phyloP scores from a whole-genome alignment of 1,139 yeast genomes.

The Williopsis jadinii region DNA sequence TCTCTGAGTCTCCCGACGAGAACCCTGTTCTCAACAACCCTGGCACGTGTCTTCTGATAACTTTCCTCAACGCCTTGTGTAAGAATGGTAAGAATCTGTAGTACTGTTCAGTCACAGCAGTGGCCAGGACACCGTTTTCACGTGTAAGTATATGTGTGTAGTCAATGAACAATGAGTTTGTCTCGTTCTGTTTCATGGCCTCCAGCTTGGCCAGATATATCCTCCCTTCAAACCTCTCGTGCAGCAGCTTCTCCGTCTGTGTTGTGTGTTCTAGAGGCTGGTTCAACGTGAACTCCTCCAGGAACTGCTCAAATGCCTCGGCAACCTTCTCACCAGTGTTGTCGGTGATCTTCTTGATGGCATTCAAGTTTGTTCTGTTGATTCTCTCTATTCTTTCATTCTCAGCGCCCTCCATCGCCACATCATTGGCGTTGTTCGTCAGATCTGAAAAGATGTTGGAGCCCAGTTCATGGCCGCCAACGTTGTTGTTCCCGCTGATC shows the following conservation, averaged over 20 bases:
- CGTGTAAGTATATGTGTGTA: constrained; percentile 69
- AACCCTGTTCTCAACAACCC: constrained; percentile 45
- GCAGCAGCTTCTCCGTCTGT: constrained; percentile 18
- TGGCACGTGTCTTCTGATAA: constrained; percentile 75
- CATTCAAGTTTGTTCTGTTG: constrained; percentile 38
- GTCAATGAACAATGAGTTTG: constrained; percentile 77
- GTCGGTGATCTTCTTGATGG: constrained; percentile 83
- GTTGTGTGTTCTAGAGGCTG: constrained; percentile 28
- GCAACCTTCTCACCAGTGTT: constrained; percentile 91
- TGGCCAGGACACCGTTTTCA: constrained; percentile 84
- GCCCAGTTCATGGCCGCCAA: constrained; percentile 1
- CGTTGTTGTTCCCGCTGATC: constrained; percentile 6
- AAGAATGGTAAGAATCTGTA: constrained; percentile 88
- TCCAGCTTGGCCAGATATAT: constrained; percentile 76
- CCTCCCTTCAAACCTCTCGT: constrained; percentile 42
- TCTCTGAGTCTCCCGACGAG: constrained; percentile 26
- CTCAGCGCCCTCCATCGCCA: constrained; percentile 7
- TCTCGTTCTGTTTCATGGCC: constrained; percentile 70
- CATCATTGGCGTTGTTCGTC: constrained; percentile 6
- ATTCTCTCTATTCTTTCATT: constrained; percentile 14
- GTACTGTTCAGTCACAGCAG: constrained; percentile 85
- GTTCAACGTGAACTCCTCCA: constrained; percentile 47
- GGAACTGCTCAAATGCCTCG: constrained; percentile 81
- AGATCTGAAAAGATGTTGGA: constrained; percentile 14
- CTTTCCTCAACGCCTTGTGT: constrained; percentile 63